Evolutionary conservation across 1,284 basidiomycete species (phyloP).

Genomic region (Xerocomus nothofagi): DNA sequence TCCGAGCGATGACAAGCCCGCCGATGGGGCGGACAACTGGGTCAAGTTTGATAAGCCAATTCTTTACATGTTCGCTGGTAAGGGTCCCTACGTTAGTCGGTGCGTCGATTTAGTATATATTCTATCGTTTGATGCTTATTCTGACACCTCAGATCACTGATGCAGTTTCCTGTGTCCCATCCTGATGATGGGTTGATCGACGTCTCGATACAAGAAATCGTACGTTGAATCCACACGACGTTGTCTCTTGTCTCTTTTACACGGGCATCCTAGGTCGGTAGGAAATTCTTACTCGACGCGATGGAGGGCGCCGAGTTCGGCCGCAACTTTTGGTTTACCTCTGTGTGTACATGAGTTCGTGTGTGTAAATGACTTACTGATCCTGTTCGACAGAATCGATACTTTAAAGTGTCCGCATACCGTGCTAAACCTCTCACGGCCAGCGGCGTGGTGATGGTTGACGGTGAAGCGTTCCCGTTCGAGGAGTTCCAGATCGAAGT

Average conservation of each 20-base stretch:
- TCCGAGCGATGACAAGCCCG: conserved; percentile 21
- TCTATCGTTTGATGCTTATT: neutral
- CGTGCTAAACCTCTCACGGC: conserved; percentile 63
- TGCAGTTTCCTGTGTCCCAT: conserved; percentile 84
- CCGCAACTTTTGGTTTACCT: conserved; percentile 66
- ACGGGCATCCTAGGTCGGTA: conserved; percentile 25
- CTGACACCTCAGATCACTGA: conserved; percentile 56
- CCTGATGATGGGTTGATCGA: conserved; percentile 84
- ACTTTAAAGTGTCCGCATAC: conserved; percentile 79
- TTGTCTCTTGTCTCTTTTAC: conserved; percentile 34
- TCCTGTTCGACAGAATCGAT: conserved; percentile 57
- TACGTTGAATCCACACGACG: conserved; percentile 32
- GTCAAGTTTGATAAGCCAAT: conserved; percentile 69
- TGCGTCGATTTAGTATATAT: conserved; percentile 27
- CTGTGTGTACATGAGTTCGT: conserved; percentile 28
- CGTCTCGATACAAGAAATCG: conserved; percentile 67
- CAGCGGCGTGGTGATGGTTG: conserved; percentile 64
- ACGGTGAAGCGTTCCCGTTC: conserved; percentile 85
- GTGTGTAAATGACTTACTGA: neutral
- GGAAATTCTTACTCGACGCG: conserved; percentile 56
- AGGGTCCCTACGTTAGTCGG: conserved; percentile 72
- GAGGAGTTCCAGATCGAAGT: conserved; percentile 85
- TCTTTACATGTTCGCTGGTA: conserved; percentile 70
- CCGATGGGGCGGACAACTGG: conserved; percentile 51
- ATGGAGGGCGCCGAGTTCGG: conserved; percentile 74